These are phyloP conservation scores for Epichloe typhina DNA, from an alignment of 2,329 filamentous ascomycete species.

Conservation along the genomic window DNA sequence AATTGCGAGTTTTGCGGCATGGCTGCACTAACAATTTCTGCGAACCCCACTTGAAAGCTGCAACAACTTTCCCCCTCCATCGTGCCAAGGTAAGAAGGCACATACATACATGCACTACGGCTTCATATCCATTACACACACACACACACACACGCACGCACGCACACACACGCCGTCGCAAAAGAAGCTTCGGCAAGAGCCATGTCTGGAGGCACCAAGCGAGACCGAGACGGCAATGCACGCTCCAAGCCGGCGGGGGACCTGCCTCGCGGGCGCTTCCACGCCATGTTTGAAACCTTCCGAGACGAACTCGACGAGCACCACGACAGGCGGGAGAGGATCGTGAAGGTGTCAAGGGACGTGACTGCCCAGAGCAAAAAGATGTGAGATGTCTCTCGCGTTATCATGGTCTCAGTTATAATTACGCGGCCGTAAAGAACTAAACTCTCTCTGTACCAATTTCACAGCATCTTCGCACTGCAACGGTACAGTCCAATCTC, in stretches of 20 bases:
- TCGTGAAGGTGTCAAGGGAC: conserved; percentile 84
- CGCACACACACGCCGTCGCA: not conserved
- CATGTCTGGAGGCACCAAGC: conserved; percentile 34
- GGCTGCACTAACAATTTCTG: not conserved
- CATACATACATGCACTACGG: not conserved
- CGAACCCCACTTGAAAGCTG: no score
- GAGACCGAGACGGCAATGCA: conserved; percentile 37
- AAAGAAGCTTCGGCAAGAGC: not conserved
- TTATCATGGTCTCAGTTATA: no score
- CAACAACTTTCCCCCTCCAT: not conserved
- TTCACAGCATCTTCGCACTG: conserved; percentile 23
- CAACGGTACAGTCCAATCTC: conserved; percentile 21
- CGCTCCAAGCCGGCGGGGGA: conserved; percentile 25
- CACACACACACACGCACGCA: no score
- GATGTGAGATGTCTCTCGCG: conserved; percentile 46
- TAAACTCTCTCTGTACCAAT: not conserved
- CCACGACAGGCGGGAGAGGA: conserved; percentile 78
- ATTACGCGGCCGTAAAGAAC: not conserved
- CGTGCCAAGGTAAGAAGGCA: no score
- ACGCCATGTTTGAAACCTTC: conserved; percentile 74
- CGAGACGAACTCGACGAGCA: conserved; percentile 84
- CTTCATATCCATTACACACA: no score
- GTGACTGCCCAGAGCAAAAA: conserved; percentile 94
- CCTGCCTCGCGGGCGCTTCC: conserved; percentile 32
- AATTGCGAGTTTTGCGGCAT: no score